Percentiles rank a stretch among this genome's conserved stretches.
These are phyloP conservation scores for Alternaria novae-zelandiae DNA, from an alignment of 2,329 filamentous ascomycete genomes.

Conservation along the genomic window DNA sequence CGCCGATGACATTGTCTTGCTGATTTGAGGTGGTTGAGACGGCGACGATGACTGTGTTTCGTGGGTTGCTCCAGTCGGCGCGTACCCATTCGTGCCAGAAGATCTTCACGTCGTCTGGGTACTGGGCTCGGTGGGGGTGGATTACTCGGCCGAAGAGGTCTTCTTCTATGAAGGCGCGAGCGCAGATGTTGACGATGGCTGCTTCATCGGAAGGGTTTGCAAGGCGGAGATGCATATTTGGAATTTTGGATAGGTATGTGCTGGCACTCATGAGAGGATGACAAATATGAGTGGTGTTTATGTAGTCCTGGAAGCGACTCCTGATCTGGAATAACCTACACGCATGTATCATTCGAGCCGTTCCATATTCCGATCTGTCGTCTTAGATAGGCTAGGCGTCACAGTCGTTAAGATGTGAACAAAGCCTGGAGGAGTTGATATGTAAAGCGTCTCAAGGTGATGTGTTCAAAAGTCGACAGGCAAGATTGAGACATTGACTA, in stretches of 20 bases:
- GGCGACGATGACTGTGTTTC: conserved; percentile 18
- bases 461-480: background rate
- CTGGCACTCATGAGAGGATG: too few relatives aligned
- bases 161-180: conserved; percentile 38
- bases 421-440: background rate
- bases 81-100: conserved; percentile 30
- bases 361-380: accelerated
- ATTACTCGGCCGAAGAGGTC: conserved; percentile 35
- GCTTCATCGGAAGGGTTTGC: conserved; percentile 22
- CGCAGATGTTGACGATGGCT: conserved; percentile 24
- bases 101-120: conserved; percentile 29
- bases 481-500: background rate
- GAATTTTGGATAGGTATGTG: background rate
- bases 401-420: background rate
- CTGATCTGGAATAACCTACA: too few relatives aligned
- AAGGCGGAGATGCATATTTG: conserved; percentile 20
- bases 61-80: conserved; percentile 19
- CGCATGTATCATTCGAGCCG: background rate
- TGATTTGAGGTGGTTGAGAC: background rate
- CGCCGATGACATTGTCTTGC: conserved; percentile 25
- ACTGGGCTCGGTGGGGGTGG: conserved; percentile 31
- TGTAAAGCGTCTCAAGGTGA: background rate
- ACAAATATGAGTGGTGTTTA: too few relatives aligned
- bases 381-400: background rate
- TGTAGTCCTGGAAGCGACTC: too few relatives aligned